phyloP scores from a whole-genome alignment of 305 asterid genomes.

The Fraxinus latifolia region DNA sequence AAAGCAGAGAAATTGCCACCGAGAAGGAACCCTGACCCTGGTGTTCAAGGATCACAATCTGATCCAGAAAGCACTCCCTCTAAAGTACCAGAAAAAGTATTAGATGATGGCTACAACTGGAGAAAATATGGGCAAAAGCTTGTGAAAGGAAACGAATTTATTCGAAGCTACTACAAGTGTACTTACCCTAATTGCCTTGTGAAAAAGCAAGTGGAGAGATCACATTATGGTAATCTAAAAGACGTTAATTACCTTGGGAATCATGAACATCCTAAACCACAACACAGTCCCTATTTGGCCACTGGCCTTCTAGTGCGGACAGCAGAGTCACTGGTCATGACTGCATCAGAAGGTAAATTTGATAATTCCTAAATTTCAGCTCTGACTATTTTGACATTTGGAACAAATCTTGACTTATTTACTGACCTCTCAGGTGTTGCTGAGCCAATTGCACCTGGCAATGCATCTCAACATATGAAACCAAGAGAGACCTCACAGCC shows the following conservation, averaged over 20 bases:
- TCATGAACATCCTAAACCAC: constrained; percentile 75
- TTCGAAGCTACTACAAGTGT: constrained; percentile 88
- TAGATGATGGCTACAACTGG: constrained; percentile 90
- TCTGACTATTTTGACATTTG: constrained; percentile 2
- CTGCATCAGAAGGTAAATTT: constrained; percentile 48
- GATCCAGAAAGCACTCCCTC: constrained; percentile 44
- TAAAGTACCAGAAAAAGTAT: constrained; percentile 47
- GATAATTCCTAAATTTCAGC: constrained; percentile 10
- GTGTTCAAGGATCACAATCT: constrained; percentile 39
- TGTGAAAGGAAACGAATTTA: constrained; percentile 75
- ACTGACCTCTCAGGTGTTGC: constrained; percentile 34
- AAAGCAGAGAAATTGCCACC: constrained; percentile 79
- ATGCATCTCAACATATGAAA: constrained; percentile 35
- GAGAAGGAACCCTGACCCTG: constrained; percentile 64
- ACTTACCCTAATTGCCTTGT: constrained; percentile 65
- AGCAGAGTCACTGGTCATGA: constrained; percentile 26
- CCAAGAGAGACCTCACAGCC: constrained; percentile 32
- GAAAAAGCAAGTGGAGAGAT: constrained; percentile 81
- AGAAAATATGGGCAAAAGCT: constrained; percentile 95
- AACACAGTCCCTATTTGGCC: constrained; percentile 39
- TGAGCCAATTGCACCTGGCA: constrained; percentile 26
- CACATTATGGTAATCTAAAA: constrained; percentile 63
- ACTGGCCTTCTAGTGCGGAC: constrained; percentile 35
- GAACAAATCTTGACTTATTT: constrained; percentile 13
- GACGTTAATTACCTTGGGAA: constrained; percentile 63